Evolutionary conservation across 106 monocot species (phyloP), one percentile per base, ranked within the genome.

Genomic region (Dendrobium officinale): DNA sequence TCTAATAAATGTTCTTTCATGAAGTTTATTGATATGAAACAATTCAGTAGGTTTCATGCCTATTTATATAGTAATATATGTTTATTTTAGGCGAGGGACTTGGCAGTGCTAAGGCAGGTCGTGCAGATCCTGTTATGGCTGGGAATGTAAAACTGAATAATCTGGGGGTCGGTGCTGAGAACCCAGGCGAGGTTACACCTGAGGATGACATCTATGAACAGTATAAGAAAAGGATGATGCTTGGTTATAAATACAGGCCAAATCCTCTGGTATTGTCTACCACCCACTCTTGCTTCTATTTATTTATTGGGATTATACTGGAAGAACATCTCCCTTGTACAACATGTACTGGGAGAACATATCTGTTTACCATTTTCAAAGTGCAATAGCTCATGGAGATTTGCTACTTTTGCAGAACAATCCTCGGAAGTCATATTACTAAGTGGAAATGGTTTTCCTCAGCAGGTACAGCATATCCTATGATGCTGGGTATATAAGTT

Each of bases 121-220:
- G 95, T 55, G 87, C 94, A 47, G 98, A 99, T 76, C 98, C 95
- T n/a, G 92, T 99, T 67, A 91, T 90, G 88, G 94, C 98, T 18
- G 95, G 98, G 43, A 84, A 77, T 75, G 88, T 98, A 27, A 98
- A 95, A 79, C 20, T 78, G 80, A 83, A 98, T 72, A 89, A 95
- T 80, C 77, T 98, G 24, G 98, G 98, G 80, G 88, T 98, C 33
- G 98, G 98, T 75, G 98, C 98, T 22, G 48, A 85, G 10, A 81
- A 91, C 11, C 98, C 98, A 77, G 98, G 95, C 37, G 89, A 91
- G 82, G 98, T 98, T 40, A 81, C 80, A 1, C 42, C 88, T 3
- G 95, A 95, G 0, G 95, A 95, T 78, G 95, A 95, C 66, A 95
- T 95, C 40, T 95, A 95, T 81, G 95, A 95, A 73, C 93, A 93